Base-by-base conservation (phyloP, 2,329 filamentous ascomycete species). In the Balansia obtecta region DNA sequence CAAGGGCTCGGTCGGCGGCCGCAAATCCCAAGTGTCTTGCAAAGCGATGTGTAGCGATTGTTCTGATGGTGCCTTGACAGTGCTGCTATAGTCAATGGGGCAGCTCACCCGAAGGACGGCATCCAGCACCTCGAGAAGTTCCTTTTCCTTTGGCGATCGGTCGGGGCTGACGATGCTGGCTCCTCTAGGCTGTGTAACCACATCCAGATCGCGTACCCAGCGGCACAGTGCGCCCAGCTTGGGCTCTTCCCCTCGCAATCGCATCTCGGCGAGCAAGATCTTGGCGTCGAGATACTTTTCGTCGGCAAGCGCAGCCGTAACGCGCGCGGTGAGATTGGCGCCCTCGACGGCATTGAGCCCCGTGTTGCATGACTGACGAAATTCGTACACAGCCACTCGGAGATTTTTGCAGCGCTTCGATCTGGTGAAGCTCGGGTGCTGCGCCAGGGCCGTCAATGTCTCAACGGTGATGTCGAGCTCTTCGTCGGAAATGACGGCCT, bases 141-240 rank as follows among this genome's bases (percentile, higher is more conserved):
- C 76, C 37, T 72, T 65, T 11, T 82, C 76, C 43, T 68, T 70
- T 2, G 62, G 57, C 0, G 70, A 68, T 37, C 75, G 69, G 49
- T 68, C 57, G 3, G 63, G 55, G 1, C 53, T 54, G 45, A 57
- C 50, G 11, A 59, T 13, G 39, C 62, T 61, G 44, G 67, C 64
- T 2, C 71, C 71, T 2, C 69, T 69, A 0, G 76, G 68, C 49
- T 76, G 70, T 20, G 79, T 83, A 46, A 85, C 77, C 22, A 85
- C 77, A 57, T 86, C 83, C 27, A 86, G 68, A 59, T 85, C 82
- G 51, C 83, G 75, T 4, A 86, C 83, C 83, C 83, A 87, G 51
- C 83, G 77, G 62, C 82, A 86, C 8, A 86, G 65, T 1, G 83
- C 81, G 18, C 83, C 83, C 0, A 86, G 66, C 56, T 84, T 84